Base-by-base conservation (phyloP, 169 alveolate species). In the Plasmodium coatneyi region DNA sequence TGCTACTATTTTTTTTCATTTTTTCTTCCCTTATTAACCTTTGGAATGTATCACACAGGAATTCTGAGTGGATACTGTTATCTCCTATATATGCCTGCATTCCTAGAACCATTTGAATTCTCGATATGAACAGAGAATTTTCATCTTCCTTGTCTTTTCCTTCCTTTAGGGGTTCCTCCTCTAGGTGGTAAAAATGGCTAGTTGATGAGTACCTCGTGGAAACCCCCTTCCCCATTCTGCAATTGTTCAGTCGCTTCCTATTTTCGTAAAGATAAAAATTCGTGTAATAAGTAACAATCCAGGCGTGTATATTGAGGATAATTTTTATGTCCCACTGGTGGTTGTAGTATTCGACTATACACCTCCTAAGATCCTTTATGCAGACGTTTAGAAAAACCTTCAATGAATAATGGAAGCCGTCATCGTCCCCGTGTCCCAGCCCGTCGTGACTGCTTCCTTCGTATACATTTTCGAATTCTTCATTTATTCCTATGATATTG, bases 11-110 rank as follows among this genome's bases (percentile, higher is more conserved):
- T 10, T 87, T 87, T 60, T 60, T 87, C 93, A 87, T 87, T 19
- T 87, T 76, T 41, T 87, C 93, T 79, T 87, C 93, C n/a, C 82
- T 87, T 56, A 87, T 87, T 39, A 87, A 32, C 28, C 93, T 52
- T 12, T 87, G 81, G 41, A 87, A 87, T 0, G 93, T 87, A 19
- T 87, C 93, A 39, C 93, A 87, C 70, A 87, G 46, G 80, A 87
- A 87, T 79, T 87, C 93, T 1, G 93, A 54, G n/a, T 87, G 93
- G 5, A 87, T 78, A 60, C 93, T 87, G 28, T 87, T 87, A 30
- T 87, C 93, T 7, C 93, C 93, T 32, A 87, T 87, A 79, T 87
- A 87, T 71, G 81, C 81, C 43, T 87, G 93, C 74, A 87, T 56
- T 9, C 93, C 93, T 28, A 87, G 46, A 19, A 87, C 82, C 93